Conservation (phyloP, 1,284 basidiomycete genomes). For the Cryptococcus maquisensis region DNA sequence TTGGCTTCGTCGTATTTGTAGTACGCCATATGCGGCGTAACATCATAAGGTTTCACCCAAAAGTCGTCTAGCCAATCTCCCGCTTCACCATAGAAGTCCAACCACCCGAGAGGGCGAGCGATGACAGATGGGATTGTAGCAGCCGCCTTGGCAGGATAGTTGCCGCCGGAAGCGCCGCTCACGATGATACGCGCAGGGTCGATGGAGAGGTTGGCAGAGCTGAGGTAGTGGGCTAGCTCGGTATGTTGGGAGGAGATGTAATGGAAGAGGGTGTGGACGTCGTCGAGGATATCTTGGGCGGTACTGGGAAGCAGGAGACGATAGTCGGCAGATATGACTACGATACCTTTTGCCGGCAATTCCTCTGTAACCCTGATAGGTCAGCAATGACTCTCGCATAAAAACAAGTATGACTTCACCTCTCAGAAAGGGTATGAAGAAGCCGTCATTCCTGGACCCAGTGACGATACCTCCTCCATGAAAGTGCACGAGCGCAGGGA, state of each 20-base stretch:
- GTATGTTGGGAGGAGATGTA: constrained; percentile 7
- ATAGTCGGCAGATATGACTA: constrained; percentile 13
- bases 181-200: constrained; percentile 6
- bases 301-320: constrained; percentile 11
- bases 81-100: constrained; percentile 4
- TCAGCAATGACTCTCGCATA: too few species aligned
- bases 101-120: constrained; percentile 5
- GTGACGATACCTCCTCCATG: constrained; percentile 6
- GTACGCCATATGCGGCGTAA: background rate
- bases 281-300: constrained; percentile 5
- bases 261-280: constrained; percentile 10
- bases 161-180: constrained; percentile 10
- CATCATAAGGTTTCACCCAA: constrained; percentile 1
- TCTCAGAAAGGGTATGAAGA: background rate
- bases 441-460: constrained; percentile 5
- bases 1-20: background rate
- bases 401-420: background rate
- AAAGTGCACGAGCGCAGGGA: constrained; percentile 3
- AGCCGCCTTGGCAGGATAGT: constrained; percentile 9
- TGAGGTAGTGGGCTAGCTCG: background rate
- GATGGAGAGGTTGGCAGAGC: background rate
- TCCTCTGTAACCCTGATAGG: background rate
- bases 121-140: constrained; percentile 1
- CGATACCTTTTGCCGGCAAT: background rate
- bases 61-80: constrained; percentile 8